These are phyloP conservation scores for Phytophthora sansomeana DNA, from an alignment of 352 stramenopile genomes.

Conservation along the genomic window DNA sequence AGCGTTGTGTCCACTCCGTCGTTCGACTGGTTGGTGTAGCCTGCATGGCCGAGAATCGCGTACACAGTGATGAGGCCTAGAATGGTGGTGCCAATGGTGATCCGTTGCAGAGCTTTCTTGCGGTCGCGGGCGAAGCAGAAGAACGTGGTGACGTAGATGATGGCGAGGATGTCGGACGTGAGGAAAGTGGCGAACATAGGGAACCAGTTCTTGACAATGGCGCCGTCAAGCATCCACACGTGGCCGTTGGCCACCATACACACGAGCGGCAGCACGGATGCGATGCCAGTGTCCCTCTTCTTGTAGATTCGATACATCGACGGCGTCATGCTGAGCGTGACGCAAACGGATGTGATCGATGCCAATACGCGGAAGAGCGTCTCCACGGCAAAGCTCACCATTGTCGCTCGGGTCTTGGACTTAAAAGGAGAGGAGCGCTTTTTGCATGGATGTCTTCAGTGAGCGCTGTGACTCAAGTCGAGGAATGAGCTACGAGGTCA, in stretches of 20 bases:
- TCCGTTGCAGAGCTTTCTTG: slow-evolving; percentile 33
- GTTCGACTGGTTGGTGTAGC: slow-evolving; percentile 43
- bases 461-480: background rate
- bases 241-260: slow-evolving; percentile 44
- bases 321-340: slow-evolving; percentile 46
- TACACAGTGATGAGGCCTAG: slow-evolving; percentile 40
- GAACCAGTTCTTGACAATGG: slow-evolving; percentile 45
- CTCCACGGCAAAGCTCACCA: slow-evolving; percentile 38
- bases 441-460: too few species aligned
- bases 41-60: slow-evolving; percentile 33
- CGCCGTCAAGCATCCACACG: slow-evolving; percentile 50
- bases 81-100: slow-evolving; percentile 23
- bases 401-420: background rate
- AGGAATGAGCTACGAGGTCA: slow-evolving; percentile 14
- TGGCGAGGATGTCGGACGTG: slow-evolving; percentile 37
- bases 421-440: too few species aligned
- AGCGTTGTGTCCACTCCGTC: slow-evolving; percentile 36
- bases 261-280: slow-evolving; percentile 44
- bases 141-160: slow-evolving; percentile 38
- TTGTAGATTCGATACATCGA: slow-evolving; percentile 47
- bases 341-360: slow-evolving; percentile 37
- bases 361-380: slow-evolving; percentile 41
- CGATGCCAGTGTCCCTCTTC: slow-evolving; percentile 40
- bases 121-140: slow-evolving; percentile 37
- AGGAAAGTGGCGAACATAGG: slow-evolving; percentile 50